These are phyloP conservation scores for Scheffersomyces parashehatae DNA, from an alignment of 1,139 yeast genomes.

Conservation along the genomic window DNA sequence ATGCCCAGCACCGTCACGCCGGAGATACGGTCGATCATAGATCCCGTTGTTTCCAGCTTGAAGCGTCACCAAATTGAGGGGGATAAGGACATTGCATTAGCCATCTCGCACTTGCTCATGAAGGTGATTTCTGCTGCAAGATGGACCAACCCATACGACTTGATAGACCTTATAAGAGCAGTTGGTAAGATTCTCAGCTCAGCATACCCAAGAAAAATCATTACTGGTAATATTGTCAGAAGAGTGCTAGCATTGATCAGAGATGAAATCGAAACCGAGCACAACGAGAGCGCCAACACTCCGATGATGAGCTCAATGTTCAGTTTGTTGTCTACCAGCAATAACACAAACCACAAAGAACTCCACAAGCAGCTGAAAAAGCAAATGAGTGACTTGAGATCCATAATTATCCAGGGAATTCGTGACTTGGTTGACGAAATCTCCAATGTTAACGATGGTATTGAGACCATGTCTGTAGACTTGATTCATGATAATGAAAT, in stretches of 20 bases:
- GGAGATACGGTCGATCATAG: constrained; percentile 39
- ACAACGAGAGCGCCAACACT: constrained; percentile 29
- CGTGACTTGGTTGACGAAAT: constrained; percentile 93
- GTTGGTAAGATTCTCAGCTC: constrained; percentile 59
- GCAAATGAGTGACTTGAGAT: constrained; percentile 68
- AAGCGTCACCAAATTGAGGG: constrained; percentile 76
- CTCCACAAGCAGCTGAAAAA: constrained; percentile 36
- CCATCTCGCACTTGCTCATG: constrained; percentile 83
- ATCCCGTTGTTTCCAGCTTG: constrained; percentile 42
- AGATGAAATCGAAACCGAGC: constrained; percentile 74
- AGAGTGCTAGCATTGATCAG: constrained; percentile 85
- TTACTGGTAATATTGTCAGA: constrained; percentile 89
- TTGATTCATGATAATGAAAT: constrained; percentile 94
- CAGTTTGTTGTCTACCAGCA: constrained; percentile 66
- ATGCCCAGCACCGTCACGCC: constrained; percentile 21
- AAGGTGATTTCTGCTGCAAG: constrained; percentile 87
- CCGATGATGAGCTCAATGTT: constrained; percentile 86
- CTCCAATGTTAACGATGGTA: constrained; percentile 83
- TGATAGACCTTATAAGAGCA: constrained; percentile 67
- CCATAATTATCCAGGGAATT: constrained; percentile 91
- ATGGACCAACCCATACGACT: constrained; percentile 77
- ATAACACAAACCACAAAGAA: constrained; percentile 27
- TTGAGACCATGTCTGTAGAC: constrained; percentile 87
- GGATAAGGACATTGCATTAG: constrained; percentile 78
- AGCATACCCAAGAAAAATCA: constrained; percentile 77